Base-by-base conservation (phyloP, 1,139 yeast genomes). In the Yamadazyma triangularis region DNA sequence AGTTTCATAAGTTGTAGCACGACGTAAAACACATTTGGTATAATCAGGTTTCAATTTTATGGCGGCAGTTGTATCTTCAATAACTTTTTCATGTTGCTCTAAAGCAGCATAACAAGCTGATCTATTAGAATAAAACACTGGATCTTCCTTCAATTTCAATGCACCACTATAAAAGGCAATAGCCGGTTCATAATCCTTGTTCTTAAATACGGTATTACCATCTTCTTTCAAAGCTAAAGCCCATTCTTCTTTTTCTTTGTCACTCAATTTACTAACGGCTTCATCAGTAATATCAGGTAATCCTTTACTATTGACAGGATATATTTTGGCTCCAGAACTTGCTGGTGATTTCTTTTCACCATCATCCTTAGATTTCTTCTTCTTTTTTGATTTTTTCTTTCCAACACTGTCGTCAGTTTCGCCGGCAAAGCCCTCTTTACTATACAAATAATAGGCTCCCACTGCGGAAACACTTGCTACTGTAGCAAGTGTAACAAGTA, bases 31-130 rank as follows among this genome's bases (percentile, higher is more conserved):
- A 60, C 96, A 93, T 68, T 93, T 91, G 48, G 87, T 70, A 61
- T 93, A 91, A 53, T 83, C 91, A 11, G 95, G 95, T 56, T 88
- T 84, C 50, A 89, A 62, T 45, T 77, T 73, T 48, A 93, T 73
- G 24, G 98, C 98, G 41, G 72, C 76, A 19, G 95, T 77, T 36
- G 96, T 82, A 56, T 87, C 96, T 46, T 79, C 85, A 43, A 93
- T 73, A 28, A 88, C 96, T 51, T 86, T 80, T 47, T 84, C 86
- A 52, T 76, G 79, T 42, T 88, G 77, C 38, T 79, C 76, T 45
- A 85, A 68, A 13, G 94, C 86, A 34, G 88, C 84, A 60, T 85
- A 86, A 63, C 96, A 91, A 13, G 98, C 98, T 15, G 96, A 88
- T 61, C 95, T 77, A 67, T 89, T 89, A 39, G 96, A 87, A 64